Conservation (phyloP, 2,329 filamentous ascomycete species). For the Ascochyta rabiei region DNA sequence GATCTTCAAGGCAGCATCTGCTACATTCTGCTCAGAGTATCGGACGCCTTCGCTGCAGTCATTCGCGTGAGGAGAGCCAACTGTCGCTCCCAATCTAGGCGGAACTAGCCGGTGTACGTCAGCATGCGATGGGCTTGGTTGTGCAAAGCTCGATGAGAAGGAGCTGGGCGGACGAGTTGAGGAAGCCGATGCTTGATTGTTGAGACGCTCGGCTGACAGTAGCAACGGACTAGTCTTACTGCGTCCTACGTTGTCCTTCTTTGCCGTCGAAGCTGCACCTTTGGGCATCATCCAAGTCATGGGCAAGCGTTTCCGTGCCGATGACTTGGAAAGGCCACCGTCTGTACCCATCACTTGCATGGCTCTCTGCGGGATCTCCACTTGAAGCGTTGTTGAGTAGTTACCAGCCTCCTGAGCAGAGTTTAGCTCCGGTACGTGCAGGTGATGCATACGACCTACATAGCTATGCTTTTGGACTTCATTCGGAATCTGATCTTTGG, state of each 20-base stretch:
- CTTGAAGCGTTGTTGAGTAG: neutral
- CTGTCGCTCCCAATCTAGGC: neutral
- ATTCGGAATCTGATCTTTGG: neutral
- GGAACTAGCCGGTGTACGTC: neutral
- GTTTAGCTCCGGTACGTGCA: neutral
- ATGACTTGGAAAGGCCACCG: neutral
- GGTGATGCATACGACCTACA: neutral
- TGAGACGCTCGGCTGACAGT: neutral
- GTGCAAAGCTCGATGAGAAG: neutral
- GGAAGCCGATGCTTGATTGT: neutral
- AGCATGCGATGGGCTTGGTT: neutral
- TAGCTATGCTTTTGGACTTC: neutral
- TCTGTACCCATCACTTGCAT: neutral
- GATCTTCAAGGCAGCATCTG: conserved; percentile 9
- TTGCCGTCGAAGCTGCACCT: neutral
- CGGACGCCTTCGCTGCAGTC: neutral
- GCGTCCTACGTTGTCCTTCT: neutral
- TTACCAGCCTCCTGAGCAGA: neutral
- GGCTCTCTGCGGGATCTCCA: neutral
- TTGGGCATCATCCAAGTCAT: neutral
- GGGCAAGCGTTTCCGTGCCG: neutral
- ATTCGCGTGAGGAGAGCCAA: neutral
- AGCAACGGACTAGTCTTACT: conserved; percentile 1
- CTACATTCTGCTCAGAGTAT: neutral
- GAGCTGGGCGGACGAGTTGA: neutral